These are phyloP conservation scores for Pelargonium cotyledonis DNA, from an alignment of 441 rosid species.

Conservation along the genomic window DNA sequence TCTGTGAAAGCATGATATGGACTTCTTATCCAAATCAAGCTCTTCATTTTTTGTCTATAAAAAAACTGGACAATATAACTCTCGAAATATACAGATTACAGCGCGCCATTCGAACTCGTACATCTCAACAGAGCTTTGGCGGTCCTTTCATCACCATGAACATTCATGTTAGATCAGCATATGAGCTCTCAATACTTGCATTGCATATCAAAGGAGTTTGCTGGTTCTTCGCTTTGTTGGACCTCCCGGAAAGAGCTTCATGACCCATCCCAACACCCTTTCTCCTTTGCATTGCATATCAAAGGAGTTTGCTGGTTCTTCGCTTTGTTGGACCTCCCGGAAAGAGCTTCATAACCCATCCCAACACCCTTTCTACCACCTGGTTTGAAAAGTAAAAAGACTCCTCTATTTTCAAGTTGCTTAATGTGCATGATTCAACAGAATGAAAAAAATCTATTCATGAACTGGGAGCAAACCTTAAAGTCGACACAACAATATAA, in stretches of 20 bases:
- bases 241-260: slow-evolving; percentile 95
- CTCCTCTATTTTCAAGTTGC: background rate
- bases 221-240: slow-evolving; percentile 72
- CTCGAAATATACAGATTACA: no score
- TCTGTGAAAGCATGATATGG: no score
- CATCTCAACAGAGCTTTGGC: background rate
- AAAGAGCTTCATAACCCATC: slow-evolving; percentile 95
- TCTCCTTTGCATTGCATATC: slow-evolving; percentile 38
- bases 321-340: slow-evolving; percentile 86
- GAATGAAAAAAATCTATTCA: background rate
- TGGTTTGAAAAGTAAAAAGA: slow-evolving; percentile 19
- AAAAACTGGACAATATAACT: no score
- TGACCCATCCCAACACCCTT: slow-evolving; percentile 95
- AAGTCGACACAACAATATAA: no score
- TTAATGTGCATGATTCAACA: background rate
- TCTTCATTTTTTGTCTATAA: no score
- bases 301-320: slow-evolving; percentile 55
- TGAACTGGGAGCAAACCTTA: no score
- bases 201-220: slow-evolving; percentile 29
- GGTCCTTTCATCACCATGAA: background rate
- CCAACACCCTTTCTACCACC: slow-evolving; percentile 98
- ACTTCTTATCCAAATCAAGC: no score
- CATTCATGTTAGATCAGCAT: background rate
- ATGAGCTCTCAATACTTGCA: background rate
- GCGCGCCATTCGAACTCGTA: background rate